Evolutionary conservation across 2,329 filamentous ascomycete species (phyloP), one percentile per base, ranked within the genome.

Genomic region (Phoma sp.): DNA sequence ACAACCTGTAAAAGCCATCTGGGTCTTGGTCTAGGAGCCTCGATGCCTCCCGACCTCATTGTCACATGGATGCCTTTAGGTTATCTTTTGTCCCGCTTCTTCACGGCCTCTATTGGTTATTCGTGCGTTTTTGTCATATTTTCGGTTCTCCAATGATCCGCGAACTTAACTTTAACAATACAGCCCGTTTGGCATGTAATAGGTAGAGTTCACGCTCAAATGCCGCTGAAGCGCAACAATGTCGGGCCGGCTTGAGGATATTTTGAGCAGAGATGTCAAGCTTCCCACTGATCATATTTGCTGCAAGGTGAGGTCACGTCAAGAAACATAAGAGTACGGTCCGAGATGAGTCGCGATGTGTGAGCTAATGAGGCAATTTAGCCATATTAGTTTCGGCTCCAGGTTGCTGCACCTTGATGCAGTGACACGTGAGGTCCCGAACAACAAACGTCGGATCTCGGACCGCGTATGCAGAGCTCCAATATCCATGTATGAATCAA

Each of bases 341-440:
- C 29, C 26, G 45, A 54, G 40, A 54, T 46, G 34, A 46, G 14
- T 25, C 25, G 40, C 37, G 23, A 33, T 33, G 14, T 48, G 20
- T 49, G 45, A 39, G 51, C 51, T 54, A 49, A 49, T 49, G 34
- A 46, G 40, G 34, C 45, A 49, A 54, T 54, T 54, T 54, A 54
- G 51, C 51, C 51, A 54, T 49, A 54, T 54, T 54, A 54, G 39
- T 29, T 49, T 49, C 51, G 51, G 51, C 45, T 54, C 21, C 45
- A 54, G 34, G 17, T 49, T 49, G 39, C 45, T 54, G 45, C 45
- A 49, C 46, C 40, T 54, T 39, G 39, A 54, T 18, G 51, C 51
- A 46, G 45, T 54, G 39, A 23, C 51, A 54, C 51, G 51, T 54
- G 46, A 49, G 45, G 18, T 26, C 21, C 43, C 33, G 17, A 45